Evolutionary conservation across 2,329 filamentous ascomycete species (phyloP), one percentile per base, ranked within the genome.

Genomic region (Fusarium proliferatum): DNA sequence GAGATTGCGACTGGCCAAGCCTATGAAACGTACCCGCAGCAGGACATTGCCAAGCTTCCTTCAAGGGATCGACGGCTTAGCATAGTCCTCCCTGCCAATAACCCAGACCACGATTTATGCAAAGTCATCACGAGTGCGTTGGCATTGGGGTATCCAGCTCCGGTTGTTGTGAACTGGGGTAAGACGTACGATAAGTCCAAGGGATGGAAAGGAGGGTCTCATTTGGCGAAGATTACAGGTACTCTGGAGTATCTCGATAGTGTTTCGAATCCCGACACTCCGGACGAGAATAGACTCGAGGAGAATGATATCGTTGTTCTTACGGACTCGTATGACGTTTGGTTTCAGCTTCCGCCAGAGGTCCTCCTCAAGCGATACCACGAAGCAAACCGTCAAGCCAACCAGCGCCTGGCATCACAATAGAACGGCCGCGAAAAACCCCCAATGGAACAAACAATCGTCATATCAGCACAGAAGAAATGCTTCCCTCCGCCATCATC

Each of bases 301-400:
- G 78, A 79, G 3, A 39, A 79, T 10, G 79, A 80, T 28, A 51
- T 80, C 1, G 52, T 79, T 13, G 59, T 79, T 0, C 42, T 80
- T 9, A 70, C 73, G 6, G 79, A 80, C 23, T 74, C 77, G 2
- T 75, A 77, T 13, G 79, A 80, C 10, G 60, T 75, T 10, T 80
- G 79, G 78, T 80, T 79, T 19, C 79, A 80, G 23, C 78, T 80
- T 0, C 76, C 79, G 1, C 77, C 78, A 3, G 72, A 75, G 0
- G 51, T 80, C 1, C 69, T 80, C 7, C 66, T 80, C 21, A 60
- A 77, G 6, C 73, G 79, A 19, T 80, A 78, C 6, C 72, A 77
- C 34, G 66, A 76, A 21, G 41, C 65, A 15, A 78, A 76, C 15
- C 5, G 23, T 0, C 30, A 63, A n/a, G 75, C 75, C 21, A 73